Evolutionary conservation across 306 rosid species (phyloP), one percentile per base, ranked within the genome.

Genomic region (Boehmeria nivea): DNA sequence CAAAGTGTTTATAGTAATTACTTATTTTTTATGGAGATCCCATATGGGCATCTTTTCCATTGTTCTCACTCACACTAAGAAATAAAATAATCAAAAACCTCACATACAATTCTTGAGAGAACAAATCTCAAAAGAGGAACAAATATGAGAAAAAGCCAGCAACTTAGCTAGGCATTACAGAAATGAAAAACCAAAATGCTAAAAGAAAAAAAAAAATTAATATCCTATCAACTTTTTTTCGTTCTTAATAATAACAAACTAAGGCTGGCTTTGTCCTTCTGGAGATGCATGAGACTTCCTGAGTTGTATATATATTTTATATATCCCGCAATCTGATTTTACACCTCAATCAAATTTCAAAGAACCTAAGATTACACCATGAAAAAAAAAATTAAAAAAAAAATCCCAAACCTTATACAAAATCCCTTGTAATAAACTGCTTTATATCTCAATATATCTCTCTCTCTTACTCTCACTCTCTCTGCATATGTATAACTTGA

Each of bases 281-380:
- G 57, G 54, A 42, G 72, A 75, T 75, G 89, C 80, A 73, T 73
- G 72, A 76, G 69, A 64, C 80, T 77, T 75, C 70, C 71, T 61
- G 59, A 53, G 61, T 12, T 22, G 54, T 50, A 50, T 25, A 48
- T 44, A 33, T n/a, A 31, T 31, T 4, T 31, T 47, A 47, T 64
- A 53, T 51, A 58, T 58, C 55, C 58, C 51, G 56, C 71, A 58
- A 59, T 71, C 66, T 64, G 71, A 71, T 64, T 52, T 65, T 71
- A 65, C 77, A 65, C 81, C 95, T 93, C 96, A 81, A 85, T 71
- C 83, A 71, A 83, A 79, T 64, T 80, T 83, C 76, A 81, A 63
- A 65, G 76, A 81, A 47, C 74, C 88, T 84, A 88, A 68, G 43
- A 60, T 68, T 73, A 67, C 5, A 31, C 36, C 2, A 1, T 8